phyloP scores from a whole-genome alignment of 331 rosid species.

The Dryas integrifolia region DNA sequence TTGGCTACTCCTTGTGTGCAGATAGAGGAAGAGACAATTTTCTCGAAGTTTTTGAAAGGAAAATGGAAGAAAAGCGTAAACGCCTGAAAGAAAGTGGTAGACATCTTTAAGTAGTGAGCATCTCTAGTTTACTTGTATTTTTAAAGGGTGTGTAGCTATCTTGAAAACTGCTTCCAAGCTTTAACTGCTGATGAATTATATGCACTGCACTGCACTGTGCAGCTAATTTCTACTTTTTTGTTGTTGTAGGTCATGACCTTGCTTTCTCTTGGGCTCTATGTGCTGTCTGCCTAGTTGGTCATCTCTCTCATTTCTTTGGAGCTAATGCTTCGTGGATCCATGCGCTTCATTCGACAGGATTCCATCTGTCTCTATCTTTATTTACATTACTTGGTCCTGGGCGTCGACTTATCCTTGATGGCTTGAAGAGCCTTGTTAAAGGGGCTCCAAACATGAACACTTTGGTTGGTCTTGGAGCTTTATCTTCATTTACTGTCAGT shows the following conservation, averaged over 20 bases:
- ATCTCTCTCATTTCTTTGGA: conserved; percentile 83
- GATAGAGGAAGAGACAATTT: conserved; percentile 70
- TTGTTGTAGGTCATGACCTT: conserved; percentile 67
- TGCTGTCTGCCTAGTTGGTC: conserved; percentile 94
- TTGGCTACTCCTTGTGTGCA: conserved; percentile 49
- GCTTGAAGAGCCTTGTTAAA: conserved; percentile 78
- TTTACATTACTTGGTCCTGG: conserved; percentile 97
- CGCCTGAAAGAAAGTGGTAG: conserved; percentile 83
- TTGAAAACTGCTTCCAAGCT: conserved; percentile 14
- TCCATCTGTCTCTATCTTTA: conserved; percentile 79
- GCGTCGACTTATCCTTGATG: conserved; percentile 84
- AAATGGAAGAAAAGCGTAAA: conserved; percentile 81
- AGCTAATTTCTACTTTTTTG: conserved; percentile 32
- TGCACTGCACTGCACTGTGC: conserved; percentile 18
- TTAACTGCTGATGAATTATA: conserved; percentile 18
- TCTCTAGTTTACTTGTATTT: conserved; percentile 22
- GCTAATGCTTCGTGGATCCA: conserved; percentile 82
- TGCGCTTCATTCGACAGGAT: conserved; percentile 75
- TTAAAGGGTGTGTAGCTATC: not conserved
- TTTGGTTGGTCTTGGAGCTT: conserved; percentile 94
- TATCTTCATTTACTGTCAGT: conserved; percentile 94
- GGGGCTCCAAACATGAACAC: conserved; percentile 94
- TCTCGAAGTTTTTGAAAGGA: conserved; percentile 74
- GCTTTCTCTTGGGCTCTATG: conserved; percentile 96
- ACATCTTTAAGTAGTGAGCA: conserved; percentile 33